Base-by-base conservation (phyloP, 345 rosid genomes). In the Acer campestre region DNA sequence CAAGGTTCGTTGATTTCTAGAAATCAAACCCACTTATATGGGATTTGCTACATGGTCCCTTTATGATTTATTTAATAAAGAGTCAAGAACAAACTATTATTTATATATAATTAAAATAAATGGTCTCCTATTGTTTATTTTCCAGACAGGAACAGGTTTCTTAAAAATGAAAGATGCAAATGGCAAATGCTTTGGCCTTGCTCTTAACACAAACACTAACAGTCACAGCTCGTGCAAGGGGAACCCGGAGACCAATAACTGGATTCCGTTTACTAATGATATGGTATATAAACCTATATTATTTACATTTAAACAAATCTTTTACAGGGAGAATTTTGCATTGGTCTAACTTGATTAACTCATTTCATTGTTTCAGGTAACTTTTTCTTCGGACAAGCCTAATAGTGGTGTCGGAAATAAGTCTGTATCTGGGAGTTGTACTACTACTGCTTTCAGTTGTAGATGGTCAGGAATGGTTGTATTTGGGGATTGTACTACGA, bases 121-220 rank as follows among this genome's bases (percentile, higher is more conserved):
- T 17, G 22, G 25, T 67, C 3, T 67, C 3, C 31, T 29, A 29
- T 10, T 71, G 59, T 31, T 74, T 44, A 68, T 22, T 62, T 72
- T 79, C 25, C 86, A 91, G 91, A 91, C 92, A 16, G 92, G 96
- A 84, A 86, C 96, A 58, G 91, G 95, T 18, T 91, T 91, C 78
- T 89, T 91, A 70, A 84, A 78, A 31, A 70, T 72, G 79, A 93
- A 84, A 62, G 67, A 61, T 61, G 73, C 76, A 13, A 72, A 73
- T 40, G 88, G 61, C 44, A 70, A 80, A 65, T 9, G 48, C 78
- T 88, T 87, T 73, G 74, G 66, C 74, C 76, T 91, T 22, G 80
- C 55, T 38, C 82, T 85, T 6, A 82, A 89, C 78, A 20, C 55
- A 10, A 75, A 61, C 6, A 62, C 70, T 51, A 25, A 0, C 31